Base-by-base conservation (phyloP, 148 eudicot genomes). In the Vaccinium darrowii region DNA sequence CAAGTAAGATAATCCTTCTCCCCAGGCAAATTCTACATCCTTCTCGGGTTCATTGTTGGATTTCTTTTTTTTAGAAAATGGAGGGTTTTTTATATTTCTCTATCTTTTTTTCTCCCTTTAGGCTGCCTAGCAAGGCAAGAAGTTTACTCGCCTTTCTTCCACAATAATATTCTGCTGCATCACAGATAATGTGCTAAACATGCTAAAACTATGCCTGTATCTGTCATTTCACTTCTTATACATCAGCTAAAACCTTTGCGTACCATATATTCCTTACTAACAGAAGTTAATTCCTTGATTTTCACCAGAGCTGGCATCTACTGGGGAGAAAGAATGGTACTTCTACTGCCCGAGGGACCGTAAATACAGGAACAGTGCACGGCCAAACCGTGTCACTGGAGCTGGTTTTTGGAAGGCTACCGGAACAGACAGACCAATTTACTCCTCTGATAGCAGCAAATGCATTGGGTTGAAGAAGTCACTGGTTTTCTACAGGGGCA, bases 391-490 rank as follows among this genome's bases (percentile, higher is more conserved):
- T 8, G 98, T 96, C 3, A 96, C 98, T 1, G 95, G 90, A 87
- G 94, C 95, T 5, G 98, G 98, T 23, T 96, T 96, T 60, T 96
- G 98, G 98, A 96, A 96, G 75, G 98, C 98, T 53, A 96, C 98
- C 0, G 98, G 98, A 13, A 96, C 98, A 0, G 98, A 96, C 79
- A 85, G 98, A 10, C 94, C 96, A 0, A 92, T 96, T 54, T 94
- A 93, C 88, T 89, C 97, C 15, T 90, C 98, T 3, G 91, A 92
- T 30, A 89, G 92, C 8, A 89, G 86, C 21, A 92, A 91, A 78
- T 96, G 98, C 89, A 96, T 96, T 3, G 98, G 98, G 14, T 85
- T 96, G 87, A 96, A 96, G 91, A 96, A 96, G 65, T 96, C 98
- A 1, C 91, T 96, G 43, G 98, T 96, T 78, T 96, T 94, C 89